Percentiles rank a stretch among this genome's conserved stretches.
Evolutionary conservation across 306 rosid species (phyloP).

Genomic region (Cicer yamashitae): DNA sequence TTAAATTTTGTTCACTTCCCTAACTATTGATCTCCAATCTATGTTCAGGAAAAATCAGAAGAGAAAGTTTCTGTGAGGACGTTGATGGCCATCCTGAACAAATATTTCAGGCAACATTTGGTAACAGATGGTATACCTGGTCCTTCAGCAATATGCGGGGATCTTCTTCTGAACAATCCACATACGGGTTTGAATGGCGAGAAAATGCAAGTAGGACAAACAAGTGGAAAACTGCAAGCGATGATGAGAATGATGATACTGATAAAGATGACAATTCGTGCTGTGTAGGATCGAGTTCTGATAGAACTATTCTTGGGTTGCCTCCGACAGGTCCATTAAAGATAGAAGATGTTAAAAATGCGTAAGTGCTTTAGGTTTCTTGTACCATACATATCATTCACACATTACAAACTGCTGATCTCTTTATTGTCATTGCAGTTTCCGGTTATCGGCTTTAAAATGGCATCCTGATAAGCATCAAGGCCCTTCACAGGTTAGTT

Average conservation of each 20-base stretch:
- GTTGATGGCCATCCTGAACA: slow-evolving; percentile 57
- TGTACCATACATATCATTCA: not conserved
- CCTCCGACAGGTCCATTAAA: slow-evolving; percentile 80
- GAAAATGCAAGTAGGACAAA: slow-evolving; percentile 57
- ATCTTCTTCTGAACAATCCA: slow-evolving; percentile 50
- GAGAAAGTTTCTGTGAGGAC: slow-evolving; percentile 56
- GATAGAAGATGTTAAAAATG: slow-evolving; percentile 85
- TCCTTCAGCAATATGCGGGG: slow-evolving; percentile 52
- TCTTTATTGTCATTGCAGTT: slow-evolving; percentile 55
- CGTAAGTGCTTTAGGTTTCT: slow-evolving; percentile 61
- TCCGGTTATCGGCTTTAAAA: slow-evolving; percentile 83
- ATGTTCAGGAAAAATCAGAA: slow-evolving; percentile 52
- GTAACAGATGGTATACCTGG: slow-evolving; percentile 67
- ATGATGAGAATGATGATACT: slow-evolving; percentile 59
- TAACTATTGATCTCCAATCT: slow-evolving; percentile 33
- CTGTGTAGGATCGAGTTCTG: slow-evolving; percentile 59
- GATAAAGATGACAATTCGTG: slow-evolving; percentile 46
- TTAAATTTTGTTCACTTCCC: slow-evolving; percentile 24
- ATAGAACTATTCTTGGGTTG: slow-evolving; percentile 79
- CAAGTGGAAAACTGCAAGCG: slow-evolving; percentile 64
- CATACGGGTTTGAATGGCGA: slow-evolving; percentile 73
- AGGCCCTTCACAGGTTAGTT: slow-evolving; percentile 82
- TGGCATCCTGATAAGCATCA: slow-evolving; percentile 98
- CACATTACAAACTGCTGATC: slow-evolving; percentile 8
- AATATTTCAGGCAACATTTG: slow-evolving; percentile 62